Percentiles rank a stretch among this genome's conserved stretches.
These are phyloP conservation scores for Grosmannia clavigera DNA, from an alignment of 2,329 filamentous ascomycete genomes.

Conservation along the genomic window DNA sequence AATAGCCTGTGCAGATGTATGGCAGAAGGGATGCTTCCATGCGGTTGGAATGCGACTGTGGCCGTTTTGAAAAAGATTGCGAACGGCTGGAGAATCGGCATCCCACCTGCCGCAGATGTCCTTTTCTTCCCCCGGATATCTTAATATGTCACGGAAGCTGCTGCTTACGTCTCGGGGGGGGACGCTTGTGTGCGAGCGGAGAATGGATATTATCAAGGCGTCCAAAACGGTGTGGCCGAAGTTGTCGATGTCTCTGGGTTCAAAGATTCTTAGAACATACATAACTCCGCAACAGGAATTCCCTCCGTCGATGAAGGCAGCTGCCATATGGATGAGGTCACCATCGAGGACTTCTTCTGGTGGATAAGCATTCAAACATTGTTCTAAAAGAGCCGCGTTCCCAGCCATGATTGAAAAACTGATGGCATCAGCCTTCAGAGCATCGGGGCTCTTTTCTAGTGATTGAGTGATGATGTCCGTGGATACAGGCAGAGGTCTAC, in stretches of 20 bases:
- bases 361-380: not conserved
- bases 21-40: constrained; percentile 10
- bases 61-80: constrained; percentile 1
- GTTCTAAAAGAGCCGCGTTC: not conserved
- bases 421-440: not conserved
- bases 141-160: not conserved
- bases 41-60: not conserved
- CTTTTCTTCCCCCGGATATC: constrained; percentile 5
- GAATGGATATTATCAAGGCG: constrained; percentile 1
- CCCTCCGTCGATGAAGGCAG: not conserved
- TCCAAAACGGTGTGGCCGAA: constrained; percentile 2
- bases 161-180: not conserved
- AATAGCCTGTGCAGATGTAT: constrained; percentile 7
- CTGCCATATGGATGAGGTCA: constrained; percentile 1
- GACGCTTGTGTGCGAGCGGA: constrained; percentile 2
- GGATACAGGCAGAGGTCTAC: not conserved
- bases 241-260: no score
- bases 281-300: constrained; percentile 1
- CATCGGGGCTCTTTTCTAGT: not conserved
- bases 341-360: not conserved
- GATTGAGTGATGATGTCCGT: not conserved
- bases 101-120: constrained; percentile 7
- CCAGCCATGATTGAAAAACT: not conserved
- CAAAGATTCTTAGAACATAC: no score
- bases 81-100: not conserved